Base-by-base conservation (phyloP, 2,329 filamentous ascomycete genomes). In the Penicillium sp. region DNA sequence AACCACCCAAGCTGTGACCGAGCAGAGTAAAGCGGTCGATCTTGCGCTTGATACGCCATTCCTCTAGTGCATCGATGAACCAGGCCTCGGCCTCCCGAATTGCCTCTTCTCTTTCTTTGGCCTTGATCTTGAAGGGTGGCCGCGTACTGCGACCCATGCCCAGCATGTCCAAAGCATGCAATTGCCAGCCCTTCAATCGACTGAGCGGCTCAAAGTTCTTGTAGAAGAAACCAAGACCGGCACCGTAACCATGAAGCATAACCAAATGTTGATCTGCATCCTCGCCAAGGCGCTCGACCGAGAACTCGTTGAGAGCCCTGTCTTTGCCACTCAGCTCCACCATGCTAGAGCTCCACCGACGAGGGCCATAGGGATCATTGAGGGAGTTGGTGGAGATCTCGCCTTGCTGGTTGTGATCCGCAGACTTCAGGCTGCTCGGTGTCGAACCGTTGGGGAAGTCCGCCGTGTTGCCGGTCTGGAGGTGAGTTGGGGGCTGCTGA, bases 171-270 rank as follows among this genome's bases (percentile, higher is more conserved):
- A 99, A 77, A 1, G 92, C 90, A 68, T 94, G 97, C 16, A 99
- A 75, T 65, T 90, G 92, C 85, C 94, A 95, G 25, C 92, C 91
- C 25, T 81, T 78, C 1, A 85, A 76, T 16, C 92, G 85, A 41
- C 87, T 92, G 30, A 99, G 75, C 5, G 87, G 85, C 71, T 99
- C 94, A 54, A 95, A 96, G 69, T 99, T 99, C 75, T 94, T 92
- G 79, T 96, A 99, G 79, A 95, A 99, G 74, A 99, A 97, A 20
- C 92, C 94, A 0, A 99, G 80, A 0, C 94, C 94, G 2, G 94
- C 94, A 42, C 94, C 94, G 71, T 99, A 99, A 55, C 94, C 94
- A 69, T 99, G 94, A 4, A 99, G 77, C 84, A 99, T 95, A 40
- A 99, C 92, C 14, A 99, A 79, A 39, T 90, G 94, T 66, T 97